Conservation (phyloP, 2,329 filamentous ascomycete species). For the Xylariales sp. region DNA sequence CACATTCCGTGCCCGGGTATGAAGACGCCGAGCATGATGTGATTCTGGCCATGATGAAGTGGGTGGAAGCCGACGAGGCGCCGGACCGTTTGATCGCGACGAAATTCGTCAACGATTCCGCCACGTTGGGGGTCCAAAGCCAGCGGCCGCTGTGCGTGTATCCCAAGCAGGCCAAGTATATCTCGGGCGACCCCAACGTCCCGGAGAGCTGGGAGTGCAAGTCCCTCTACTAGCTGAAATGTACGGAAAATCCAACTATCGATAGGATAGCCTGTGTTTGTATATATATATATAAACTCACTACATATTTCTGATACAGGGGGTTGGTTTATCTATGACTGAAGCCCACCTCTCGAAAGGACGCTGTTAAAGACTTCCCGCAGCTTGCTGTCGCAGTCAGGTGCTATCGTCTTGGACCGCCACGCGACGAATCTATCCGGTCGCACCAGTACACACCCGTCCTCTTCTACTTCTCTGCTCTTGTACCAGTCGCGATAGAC, state of each 20-base stretch:
- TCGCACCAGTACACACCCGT: constrained; percentile 67
- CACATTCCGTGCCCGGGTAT: constrained; percentile 52
- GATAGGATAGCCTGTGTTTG: background rate
- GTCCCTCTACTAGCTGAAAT: constrained; percentile 36
- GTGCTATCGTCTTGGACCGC: constrained; percentile 49
- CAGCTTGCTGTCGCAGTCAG: constrained; percentile 40
- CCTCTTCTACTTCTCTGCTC: constrained; percentile 65
- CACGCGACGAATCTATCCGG: constrained; percentile 71
- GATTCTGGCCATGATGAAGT: constrained; percentile 52
- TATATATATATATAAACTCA: constrained; percentile 3
- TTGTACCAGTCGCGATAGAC: constrained; percentile 70
- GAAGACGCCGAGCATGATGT: constrained; percentile 52
- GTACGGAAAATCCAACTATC: background rate
- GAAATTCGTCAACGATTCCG: constrained; percentile 47
- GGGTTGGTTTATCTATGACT: background rate
- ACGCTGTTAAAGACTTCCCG: constrained; percentile 40
- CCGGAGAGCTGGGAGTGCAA: constrained; percentile 46
- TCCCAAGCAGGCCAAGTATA: constrained; percentile 47
- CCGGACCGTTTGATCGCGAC: constrained; percentile 47
- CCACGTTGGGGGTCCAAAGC: constrained; percentile 39
- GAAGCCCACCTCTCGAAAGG: constrained; percentile 28
- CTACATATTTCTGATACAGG: background rate
- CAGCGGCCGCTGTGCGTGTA: constrained; percentile 48
- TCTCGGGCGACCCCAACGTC: constrained; percentile 41
- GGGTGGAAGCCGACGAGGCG: constrained; percentile 52